These are phyloP conservation scores for Herpetospermum pedunculosum DNA, from an alignment of 306 rosid genomes.

Conservation along the genomic window DNA sequence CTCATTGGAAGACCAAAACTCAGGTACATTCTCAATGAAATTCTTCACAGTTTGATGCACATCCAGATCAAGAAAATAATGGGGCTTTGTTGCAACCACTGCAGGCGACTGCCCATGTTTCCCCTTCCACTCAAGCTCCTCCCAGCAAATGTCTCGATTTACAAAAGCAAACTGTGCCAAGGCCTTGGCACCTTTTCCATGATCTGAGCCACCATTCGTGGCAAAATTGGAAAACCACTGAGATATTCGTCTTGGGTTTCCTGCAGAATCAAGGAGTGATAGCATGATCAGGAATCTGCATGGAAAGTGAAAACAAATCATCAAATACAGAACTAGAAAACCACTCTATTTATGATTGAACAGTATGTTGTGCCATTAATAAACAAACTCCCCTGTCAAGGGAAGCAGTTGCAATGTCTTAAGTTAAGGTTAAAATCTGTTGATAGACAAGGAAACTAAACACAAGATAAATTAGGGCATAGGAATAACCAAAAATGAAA, in stretches of 20 bases:
- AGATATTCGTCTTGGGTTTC: slow-evolving; percentile 46
- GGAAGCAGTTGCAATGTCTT: background rate
- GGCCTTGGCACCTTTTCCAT: slow-evolving; percentile 65
- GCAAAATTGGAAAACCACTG: slow-evolving; percentile 64
- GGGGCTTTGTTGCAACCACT: slow-evolving; percentile 92
- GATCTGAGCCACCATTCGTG: slow-evolving; percentile 43
- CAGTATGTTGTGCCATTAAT: background rate
- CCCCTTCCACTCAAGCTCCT: slow-evolving; percentile 95
- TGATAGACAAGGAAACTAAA: background rate
- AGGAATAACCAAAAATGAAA: background rate
- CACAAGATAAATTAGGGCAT: background rate
- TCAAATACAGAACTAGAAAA: background rate
- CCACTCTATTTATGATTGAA: background rate
- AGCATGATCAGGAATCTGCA: slow-evolving; percentile 22
- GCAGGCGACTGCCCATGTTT: slow-evolving; percentile 97
- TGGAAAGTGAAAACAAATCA: background rate
- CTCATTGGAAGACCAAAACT: slow-evolving; percentile 83
- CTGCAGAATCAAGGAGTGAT: slow-evolving; percentile 34
- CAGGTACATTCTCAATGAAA: slow-evolving; percentile 73
- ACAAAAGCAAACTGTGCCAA: slow-evolving; percentile 70
- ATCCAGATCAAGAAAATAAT: slow-evolving; percentile 83
- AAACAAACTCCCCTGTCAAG: background rate
- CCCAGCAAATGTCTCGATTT: slow-evolving; percentile 87
- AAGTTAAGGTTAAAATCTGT: background rate
- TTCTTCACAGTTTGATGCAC: slow-evolving; percentile 57